Base-by-base conservation (phyloP, 768 basidiomycete genomes). In the Panaeolus cyanescens region DNA sequence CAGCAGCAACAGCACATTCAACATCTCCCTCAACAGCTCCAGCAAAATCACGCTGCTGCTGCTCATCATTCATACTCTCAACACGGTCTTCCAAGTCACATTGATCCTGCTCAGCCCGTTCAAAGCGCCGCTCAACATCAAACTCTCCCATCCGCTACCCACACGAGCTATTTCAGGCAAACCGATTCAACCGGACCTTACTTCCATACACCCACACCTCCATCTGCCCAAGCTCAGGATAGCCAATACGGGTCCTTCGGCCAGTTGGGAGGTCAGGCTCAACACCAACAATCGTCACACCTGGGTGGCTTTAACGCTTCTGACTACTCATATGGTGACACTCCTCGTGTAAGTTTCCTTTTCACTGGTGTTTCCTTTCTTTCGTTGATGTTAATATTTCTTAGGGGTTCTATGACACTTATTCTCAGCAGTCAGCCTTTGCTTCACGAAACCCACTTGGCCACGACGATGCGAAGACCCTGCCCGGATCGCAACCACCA, bases 151-250 rank as follows among this genome's bases (percentile, higher is more conserved):
- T 75, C 68, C 59, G 68, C 74, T n/a, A 70, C 74, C 1, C 82
- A 84, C 61, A 80, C 85, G 5, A 83, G 70, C 59, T 92, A 91
- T 69, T 91, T 90, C 80, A 82, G 90, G 57, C 89, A 90, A 68
- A 80, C 81, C 10, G 88, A 91, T 7, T 71, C 81, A 9, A 58
- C 75, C 20, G 74, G 72, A 28, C 88, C 88, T 4, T 92, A 91
- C 73, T 91, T 90, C 81, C 89, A 93, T 68, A 80, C 88, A 0
- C 85, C 89, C 7, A 93, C 92, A 2, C 92, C 91, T 20, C 90
- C 91, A 59, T 86, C 84, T 28, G 71, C 74, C 3, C 88, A 88
- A 67, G 75, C 78, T 17, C 90, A 91, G 60, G 82, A 87, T 55
- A 87, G 78, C 58, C 77, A 85, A 5, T 90, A 90, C 66, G 81